Conservation (phyloP, 2,329 filamentous ascomycete genomes). For the Paraphoma sp. region DNA sequence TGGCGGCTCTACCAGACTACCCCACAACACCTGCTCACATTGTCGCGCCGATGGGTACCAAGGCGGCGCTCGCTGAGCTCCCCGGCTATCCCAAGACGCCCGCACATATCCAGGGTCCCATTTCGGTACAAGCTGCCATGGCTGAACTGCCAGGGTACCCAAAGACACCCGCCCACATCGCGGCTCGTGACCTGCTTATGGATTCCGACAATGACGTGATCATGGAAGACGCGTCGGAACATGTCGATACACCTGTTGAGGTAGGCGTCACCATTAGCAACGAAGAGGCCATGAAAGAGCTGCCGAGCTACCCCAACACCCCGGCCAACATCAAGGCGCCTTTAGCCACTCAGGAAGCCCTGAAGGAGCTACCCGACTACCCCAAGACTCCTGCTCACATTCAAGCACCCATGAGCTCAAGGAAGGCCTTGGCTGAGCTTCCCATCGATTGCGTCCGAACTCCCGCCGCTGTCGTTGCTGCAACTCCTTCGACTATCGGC, state of each 20-base stretch:
- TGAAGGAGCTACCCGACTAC: slow-evolving; percentile 7
- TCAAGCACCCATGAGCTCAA: slow-evolving; percentile 20
- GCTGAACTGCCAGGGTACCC: slow-evolving; percentile 30
- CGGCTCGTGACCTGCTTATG: slow-evolving; percentile 7
- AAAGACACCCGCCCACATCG: slow-evolving; percentile 20
- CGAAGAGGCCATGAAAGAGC: slow-evolving; percentile 16
- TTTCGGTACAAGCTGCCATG: slow-evolving; percentile 20
- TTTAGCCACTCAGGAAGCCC: neutral
- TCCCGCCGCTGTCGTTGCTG: slow-evolving; percentile 8
- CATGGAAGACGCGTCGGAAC: slow-evolving; percentile 11
- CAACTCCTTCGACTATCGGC: slow-evolving; percentile 7
- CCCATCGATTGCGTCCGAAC: slow-evolving; percentile 21
- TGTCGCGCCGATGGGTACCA: slow-evolving; percentile 19
- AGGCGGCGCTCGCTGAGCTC: slow-evolving; percentile 23
- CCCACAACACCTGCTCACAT: slow-evolving; percentile 34
- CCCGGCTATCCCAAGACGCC: slow-evolving; percentile 34
- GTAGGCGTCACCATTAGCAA: slow-evolving; percentile 6
- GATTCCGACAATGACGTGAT: slow-evolving; percentile 4
- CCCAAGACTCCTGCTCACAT: slow-evolving; percentile 23
- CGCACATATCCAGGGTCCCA: slow-evolving; percentile 26
- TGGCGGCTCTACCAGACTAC: slow-evolving; percentile 24
- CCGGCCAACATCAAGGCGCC: slow-evolving; percentile 14
- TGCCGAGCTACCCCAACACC: slow-evolving; percentile 23
- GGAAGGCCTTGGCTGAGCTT: slow-evolving; percentile 22
- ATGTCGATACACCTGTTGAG: slow-evolving; percentile 20